A percentile compares a stretch with the other conserved stretches of the same genome.
Evolutionary conservation across 345 rosid genomes (phyloP).

Genomic region (Bruguiera sexangula): DNA sequence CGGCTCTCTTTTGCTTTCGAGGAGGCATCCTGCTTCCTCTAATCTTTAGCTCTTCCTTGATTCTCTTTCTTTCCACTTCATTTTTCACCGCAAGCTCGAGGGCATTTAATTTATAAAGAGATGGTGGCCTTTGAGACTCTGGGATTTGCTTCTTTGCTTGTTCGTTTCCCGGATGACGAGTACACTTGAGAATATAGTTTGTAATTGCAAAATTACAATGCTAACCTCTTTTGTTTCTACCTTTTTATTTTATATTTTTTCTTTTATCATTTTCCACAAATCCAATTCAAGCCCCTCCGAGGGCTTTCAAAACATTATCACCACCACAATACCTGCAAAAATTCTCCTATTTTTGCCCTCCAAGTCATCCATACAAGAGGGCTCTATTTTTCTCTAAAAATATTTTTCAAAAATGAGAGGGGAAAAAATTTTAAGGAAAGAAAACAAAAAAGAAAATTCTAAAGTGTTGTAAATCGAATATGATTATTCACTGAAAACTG

Average conservation of each 20-base stretch:
- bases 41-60: slow-evolving; percentile 7
- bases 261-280: too few species aligned
- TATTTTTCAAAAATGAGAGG: too few species aligned
- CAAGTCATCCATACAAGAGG: too few species aligned
- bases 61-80: neutral
- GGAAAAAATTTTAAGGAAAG: too few species aligned
- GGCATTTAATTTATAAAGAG: slow-evolving; percentile 19
- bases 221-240: neutral
- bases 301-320: too few species aligned
- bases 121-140: slow-evolving; percentile 9
- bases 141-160: slow-evolving; percentile 14
- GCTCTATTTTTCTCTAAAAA: too few species aligned
- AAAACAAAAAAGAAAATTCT: too few species aligned
- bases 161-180: slow-evolving; percentile 37
- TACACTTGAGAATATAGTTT: slow-evolving; percentile 12
- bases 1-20: slow-evolving; percentile 34
- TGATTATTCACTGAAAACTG: too few species aligned
- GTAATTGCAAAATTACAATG: slow-evolving; percentile 12
- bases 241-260: neutral
- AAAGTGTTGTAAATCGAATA: too few species aligned
- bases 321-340: too few species aligned
- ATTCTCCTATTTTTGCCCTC: too few species aligned
- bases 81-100: slow-evolving; percentile 15
- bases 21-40: slow-evolving; percentile 31
- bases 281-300: too few species aligned